phyloP scores from a whole-genome alignment of 164 flowering plant genomes.

The Stephania japonica region DNA sequence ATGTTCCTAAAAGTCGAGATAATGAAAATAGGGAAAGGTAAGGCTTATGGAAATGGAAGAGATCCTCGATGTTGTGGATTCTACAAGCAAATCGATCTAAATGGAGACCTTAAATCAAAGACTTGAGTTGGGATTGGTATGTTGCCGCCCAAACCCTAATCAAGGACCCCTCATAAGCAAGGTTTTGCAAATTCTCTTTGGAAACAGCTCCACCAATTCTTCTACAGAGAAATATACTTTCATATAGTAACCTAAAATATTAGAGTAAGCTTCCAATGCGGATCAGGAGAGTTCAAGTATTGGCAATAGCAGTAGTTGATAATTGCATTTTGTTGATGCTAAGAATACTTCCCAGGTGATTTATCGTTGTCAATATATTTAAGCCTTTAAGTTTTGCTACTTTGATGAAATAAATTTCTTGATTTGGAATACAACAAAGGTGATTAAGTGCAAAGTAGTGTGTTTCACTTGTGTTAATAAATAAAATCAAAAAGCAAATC shows the following conservation, averaged over 20 bases:
- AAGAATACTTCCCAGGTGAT: too few species aligned
- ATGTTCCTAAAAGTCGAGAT: not conserved
- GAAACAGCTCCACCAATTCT: slow-evolving; percentile 35
- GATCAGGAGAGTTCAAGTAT: slow-evolving; percentile 12
- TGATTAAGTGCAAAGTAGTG: too few species aligned
- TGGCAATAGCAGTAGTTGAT: too few species aligned
- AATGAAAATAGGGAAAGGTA: not conserved
- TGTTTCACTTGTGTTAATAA: too few species aligned
- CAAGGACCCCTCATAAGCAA: slow-evolving; percentile 45
- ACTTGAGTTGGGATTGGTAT: slow-evolving; percentile 39
- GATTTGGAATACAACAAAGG: too few species aligned
- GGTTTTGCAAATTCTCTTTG: slow-evolving; percentile 42
- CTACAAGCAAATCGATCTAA: slow-evolving; percentile 9
- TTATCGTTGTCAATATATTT: too few species aligned
- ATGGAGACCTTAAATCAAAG: slow-evolving; percentile 27
- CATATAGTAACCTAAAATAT: slow-evolving; percentile 20
- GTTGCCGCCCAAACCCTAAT: slow-evolving; percentile 56
- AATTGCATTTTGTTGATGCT: too few species aligned
- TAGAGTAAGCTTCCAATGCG: slow-evolving; percentile 10
- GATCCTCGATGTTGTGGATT: slow-evolving; percentile 29
- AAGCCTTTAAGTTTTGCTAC: too few species aligned
- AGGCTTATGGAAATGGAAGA: slow-evolving; percentile 11
- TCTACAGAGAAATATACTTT: slow-evolving; percentile 42
- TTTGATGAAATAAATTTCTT: too few species aligned
- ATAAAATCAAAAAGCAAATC: too few species aligned